Percentiles rank a stretch among this genome's conserved stretches.
phyloP scores from a whole-genome alignment of 2,329 filamentous ascomycete species.

The Ophiobolus disseminans region DNA sequence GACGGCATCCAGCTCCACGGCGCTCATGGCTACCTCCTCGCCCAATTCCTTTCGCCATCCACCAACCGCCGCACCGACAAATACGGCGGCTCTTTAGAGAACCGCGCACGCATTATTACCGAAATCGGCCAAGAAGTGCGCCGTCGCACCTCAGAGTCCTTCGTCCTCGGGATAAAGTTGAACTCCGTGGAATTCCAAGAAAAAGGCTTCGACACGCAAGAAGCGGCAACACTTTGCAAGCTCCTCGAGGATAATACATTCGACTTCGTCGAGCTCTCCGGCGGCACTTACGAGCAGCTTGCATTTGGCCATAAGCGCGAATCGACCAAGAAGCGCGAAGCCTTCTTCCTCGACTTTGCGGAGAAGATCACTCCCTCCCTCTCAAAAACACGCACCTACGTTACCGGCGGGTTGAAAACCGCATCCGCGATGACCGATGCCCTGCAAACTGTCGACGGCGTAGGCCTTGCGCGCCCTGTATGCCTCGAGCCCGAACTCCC shows the following conservation, averaged over 20 bases:
- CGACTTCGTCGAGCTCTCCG: slow-evolving; percentile 66
- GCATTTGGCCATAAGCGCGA: slow-evolving; percentile 62
- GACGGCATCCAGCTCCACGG: slow-evolving; percentile 59
- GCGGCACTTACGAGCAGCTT: slow-evolving; percentile 65
- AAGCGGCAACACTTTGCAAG: slow-evolving; percentile 58
- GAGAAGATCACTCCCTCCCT: slow-evolving; percentile 59
- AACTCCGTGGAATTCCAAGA: slow-evolving; percentile 65
- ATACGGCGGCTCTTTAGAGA: slow-evolving; percentile 54
- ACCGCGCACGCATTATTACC: slow-evolving; percentile 51
- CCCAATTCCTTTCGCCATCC: slow-evolving; percentile 53
- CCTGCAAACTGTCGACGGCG: slow-evolving; percentile 64
- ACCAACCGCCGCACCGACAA: slow-evolving; percentile 54
- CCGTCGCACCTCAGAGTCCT: slow-evolving; percentile 43
- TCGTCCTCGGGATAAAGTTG: slow-evolving; percentile 64
- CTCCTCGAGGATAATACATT: slow-evolving; percentile 59
- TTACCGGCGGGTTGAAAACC: slow-evolving; percentile 66
- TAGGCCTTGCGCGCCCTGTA: slow-evolving; percentile 64
- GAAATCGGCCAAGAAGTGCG: slow-evolving; percentile 51
- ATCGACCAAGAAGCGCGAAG: slow-evolving; percentile 62
- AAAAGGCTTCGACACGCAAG: slow-evolving; percentile 59
- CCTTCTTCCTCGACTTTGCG: slow-evolving; percentile 68
- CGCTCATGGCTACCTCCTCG: slow-evolving; percentile 55
- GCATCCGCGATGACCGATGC: slow-evolving; percentile 65
- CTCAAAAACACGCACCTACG: slow-evolving; percentile 65
- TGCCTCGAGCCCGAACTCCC: slow-evolving; percentile 60